Base-by-base conservation (phyloP, 106 monocot species). In the Phalaenopsis aphrodite region DNA sequence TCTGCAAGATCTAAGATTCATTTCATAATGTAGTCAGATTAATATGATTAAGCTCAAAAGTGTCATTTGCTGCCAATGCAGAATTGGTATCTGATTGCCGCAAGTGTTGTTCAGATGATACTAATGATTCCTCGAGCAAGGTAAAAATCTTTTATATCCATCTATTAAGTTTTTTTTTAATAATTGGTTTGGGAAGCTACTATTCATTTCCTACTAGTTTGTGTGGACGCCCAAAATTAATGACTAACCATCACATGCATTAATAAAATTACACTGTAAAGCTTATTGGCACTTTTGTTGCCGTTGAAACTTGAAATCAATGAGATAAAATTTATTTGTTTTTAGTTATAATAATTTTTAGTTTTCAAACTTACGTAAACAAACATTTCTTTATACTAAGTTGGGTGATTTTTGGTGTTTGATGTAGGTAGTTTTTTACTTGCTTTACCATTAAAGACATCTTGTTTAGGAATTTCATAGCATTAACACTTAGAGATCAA, bases 21-120 rank as follows among this genome's bases (percentile, higher is more conserved):
- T 43, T 74, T 74, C 42, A 74, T 71, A 37, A 71, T 37, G 24
- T 8, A 74, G 5, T 43, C 5, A 43, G 42, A 74, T 74, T 74
- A 43, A 42, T 2, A 18, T 74, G 42, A 74, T 74, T 74, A 43
- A 42, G 10, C n/a, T 17, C 3, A 38, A 37, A 69, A 52, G 2
- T 39, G 30, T 69, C 30, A 43, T 74, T 74, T 74, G 2, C 41
- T 10, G 15, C 55, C 30, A 30, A 30, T 90, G 81, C 85, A 99
- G 98, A 94, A 76, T 75, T 99, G 79, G 88, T 94, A 41, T 86
- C 94, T n/a, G 94, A 99, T 85, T 99, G 98, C 77, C 98, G 84
- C 78, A 99, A 89, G 56, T 99, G 98, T 64, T 99, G 98, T 85
- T 83, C 91, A 49, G 98, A 99, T 76, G 98, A 99, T 87, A 89